Evolutionary conservation across 2,329 filamentous ascomycete species (phyloP).

Genomic region (Pyricularia sp.): DNA sequence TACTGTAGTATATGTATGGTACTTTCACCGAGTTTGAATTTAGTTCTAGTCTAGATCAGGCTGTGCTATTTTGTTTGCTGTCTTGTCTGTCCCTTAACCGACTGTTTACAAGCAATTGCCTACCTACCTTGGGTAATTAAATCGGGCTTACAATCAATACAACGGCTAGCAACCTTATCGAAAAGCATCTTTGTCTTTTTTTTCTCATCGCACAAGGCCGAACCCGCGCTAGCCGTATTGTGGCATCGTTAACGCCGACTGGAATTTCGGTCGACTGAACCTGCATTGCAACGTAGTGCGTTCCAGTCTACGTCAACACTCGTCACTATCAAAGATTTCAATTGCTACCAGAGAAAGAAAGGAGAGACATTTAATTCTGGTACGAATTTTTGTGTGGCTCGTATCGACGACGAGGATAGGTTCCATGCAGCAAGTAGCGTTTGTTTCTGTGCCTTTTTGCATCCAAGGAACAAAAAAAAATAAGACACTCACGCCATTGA

Average conservation of each 20-base stretch:
- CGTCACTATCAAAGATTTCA: not conserved
- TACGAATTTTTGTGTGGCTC: not conserved
- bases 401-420: not conserved
- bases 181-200: too few relatives aligned
- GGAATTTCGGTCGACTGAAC: not conserved
- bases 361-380: not conserved
- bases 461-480: not conserved
- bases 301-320: not conserved
- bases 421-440: not conserved
- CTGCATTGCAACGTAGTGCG: not conserved
- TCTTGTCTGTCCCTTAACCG: too few relatives aligned
- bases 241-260: not conserved
- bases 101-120: too few relatives aligned
- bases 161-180: not conserved
- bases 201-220: too few relatives aligned
- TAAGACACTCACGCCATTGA: not conserved
- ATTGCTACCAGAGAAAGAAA: not conserved
- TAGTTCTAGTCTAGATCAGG: not conserved
- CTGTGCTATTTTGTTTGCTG: not conserved
- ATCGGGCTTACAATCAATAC: not conserved
- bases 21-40: not conserved
- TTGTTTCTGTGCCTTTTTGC: not conserved
- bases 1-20: not conserved
- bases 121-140: too few relatives aligned
- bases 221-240: not conserved